A percentile compares a stretch with the other conserved stretches of the same genome.
Conservation (phyloP, 148 eudicot genomes). For the Beta vulgaris region DNA sequence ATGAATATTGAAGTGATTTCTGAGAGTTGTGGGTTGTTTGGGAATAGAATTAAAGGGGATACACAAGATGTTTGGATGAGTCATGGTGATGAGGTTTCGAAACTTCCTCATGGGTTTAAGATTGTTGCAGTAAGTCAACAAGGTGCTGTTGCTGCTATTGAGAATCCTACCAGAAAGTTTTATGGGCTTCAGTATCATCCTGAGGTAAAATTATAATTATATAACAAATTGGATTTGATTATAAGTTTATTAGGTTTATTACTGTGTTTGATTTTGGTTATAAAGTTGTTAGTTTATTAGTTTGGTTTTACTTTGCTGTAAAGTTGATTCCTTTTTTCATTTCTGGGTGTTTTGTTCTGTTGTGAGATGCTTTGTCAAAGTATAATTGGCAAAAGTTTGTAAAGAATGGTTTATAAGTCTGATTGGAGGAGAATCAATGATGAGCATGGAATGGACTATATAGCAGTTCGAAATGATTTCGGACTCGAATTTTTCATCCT, state of each 20-base stretch:
- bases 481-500: no score
- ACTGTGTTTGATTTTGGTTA: neutral
- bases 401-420: no score
- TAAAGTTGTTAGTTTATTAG: neutral
- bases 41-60: slow-evolving; percentile 48
- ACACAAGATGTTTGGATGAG: slow-evolving; percentile 97
- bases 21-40: slow-evolving; percentile 45
- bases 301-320: neutral
- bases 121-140: slow-evolving; percentile 76
- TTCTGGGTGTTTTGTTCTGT: neutral
- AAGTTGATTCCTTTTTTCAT: neutral
- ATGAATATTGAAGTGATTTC: slow-evolving; percentile 77
- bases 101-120: slow-evolving; percentile 76
- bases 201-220: slow-evolving; percentile 69
- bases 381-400: neutral
- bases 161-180: slow-evolving; percentile 55
- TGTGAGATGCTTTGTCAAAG: neutral
- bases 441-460: no score
- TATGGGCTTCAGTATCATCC: slow-evolving; percentile 97
- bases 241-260: neutral
- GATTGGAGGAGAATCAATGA: no score
- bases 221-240: neutral
- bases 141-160: slow-evolving; percentile 83
- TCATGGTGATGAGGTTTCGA: slow-evolving; percentile 86
- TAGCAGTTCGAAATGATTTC: no score